Conservation (phyloP, 768 basidiomycete species). For the Dioszegia aurantiaca region DNA sequence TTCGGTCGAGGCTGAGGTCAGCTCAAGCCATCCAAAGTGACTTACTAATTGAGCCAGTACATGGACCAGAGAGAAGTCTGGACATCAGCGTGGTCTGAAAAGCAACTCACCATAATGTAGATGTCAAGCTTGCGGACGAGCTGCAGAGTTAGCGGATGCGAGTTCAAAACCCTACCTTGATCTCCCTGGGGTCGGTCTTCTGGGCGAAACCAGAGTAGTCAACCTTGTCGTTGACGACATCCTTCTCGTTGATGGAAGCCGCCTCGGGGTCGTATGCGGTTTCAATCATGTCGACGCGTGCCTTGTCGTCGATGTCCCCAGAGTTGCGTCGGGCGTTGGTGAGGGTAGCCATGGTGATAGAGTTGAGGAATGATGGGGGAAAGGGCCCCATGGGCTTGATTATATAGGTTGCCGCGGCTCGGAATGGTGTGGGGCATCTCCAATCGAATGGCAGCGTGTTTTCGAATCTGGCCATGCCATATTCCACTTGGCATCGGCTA, state of each 20-base stretch:
- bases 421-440: too few relatives aligned
- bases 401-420: neutral
- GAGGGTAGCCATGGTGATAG: constrained; percentile 6
- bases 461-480: too few relatives aligned
- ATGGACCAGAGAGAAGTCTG: constrained; percentile 11
- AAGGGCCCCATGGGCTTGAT: neutral
- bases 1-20: constrained; percentile 22
- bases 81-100: too few relatives aligned
- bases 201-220: constrained; percentile 23
- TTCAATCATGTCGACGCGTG: constrained; percentile 11
- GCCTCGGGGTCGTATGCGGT: constrained; percentile 6
- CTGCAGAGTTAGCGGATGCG: neutral
- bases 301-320: constrained; percentile 13
- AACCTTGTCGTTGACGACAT: neutral
- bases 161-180: constrained; percentile 1
- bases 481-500: too few relatives aligned
- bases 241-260: constrained; percentile 15
- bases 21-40: neutral
- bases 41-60: constrained; percentile 14
- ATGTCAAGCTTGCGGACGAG: constrained; percentile 20
- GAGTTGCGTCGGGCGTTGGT: constrained; percentile 5
- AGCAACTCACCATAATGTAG: constrained; percentile 21
- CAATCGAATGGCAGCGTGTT: too few relatives aligned
- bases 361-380: neutral
- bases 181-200: constrained; percentile 20